Evolutionary conservation across 306 rosid genomes (phyloP).

Genomic region (Malus sylvestris): DNA sequence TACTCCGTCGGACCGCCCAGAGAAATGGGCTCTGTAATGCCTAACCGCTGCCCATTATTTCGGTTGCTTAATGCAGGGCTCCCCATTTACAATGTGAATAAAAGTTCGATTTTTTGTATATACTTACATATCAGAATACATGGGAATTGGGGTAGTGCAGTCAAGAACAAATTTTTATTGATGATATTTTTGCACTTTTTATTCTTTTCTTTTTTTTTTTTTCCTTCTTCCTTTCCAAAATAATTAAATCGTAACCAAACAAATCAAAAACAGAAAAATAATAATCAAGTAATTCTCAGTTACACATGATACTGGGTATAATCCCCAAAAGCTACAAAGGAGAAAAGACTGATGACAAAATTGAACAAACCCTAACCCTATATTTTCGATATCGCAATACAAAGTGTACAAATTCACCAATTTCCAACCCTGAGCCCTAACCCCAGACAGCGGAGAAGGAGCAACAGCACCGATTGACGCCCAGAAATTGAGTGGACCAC

Average conservation of each 20-base stretch:
- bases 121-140: background rate
- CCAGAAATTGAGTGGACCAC: background rate
- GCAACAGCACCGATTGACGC: slow-evolving; percentile 1
- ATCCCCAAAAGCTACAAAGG: slow-evolving; percentile 28
- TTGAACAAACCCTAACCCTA: slow-evolving; percentile 28
- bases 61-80: slow-evolving; percentile 54
- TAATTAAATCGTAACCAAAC: slow-evolving; percentile 20
- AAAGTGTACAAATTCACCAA: slow-evolving; percentile 29
- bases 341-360: slow-evolving; percentile 16
- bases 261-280: slow-evolving; percentile 17
- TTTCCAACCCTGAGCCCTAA: slow-evolving; percentile 29
- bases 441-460: slow-evolving; percentile 8
- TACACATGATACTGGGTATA: slow-evolving; percentile 35
- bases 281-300: slow-evolving; percentile 46
- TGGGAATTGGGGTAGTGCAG: slow-evolving; percentile 9
- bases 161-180: slow-evolving; percentile 16
- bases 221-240: background rate
- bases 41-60: slow-evolving; percentile 66
- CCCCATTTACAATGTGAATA: slow-evolving; percentile 38
- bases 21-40: slow-evolving; percentile 92
- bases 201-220: background rate
- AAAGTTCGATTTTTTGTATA: slow-evolving; percentile 8
- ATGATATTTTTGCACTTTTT: slow-evolving; percentile 13
- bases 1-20: slow-evolving; percentile 84
- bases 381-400: slow-evolving; percentile 13